Evolutionary conservation across 805 yeast genomes (phyloP), one percentile per base, ranked within the genome.

Genomic region (Metschnikowia kunwiensis): DNA sequence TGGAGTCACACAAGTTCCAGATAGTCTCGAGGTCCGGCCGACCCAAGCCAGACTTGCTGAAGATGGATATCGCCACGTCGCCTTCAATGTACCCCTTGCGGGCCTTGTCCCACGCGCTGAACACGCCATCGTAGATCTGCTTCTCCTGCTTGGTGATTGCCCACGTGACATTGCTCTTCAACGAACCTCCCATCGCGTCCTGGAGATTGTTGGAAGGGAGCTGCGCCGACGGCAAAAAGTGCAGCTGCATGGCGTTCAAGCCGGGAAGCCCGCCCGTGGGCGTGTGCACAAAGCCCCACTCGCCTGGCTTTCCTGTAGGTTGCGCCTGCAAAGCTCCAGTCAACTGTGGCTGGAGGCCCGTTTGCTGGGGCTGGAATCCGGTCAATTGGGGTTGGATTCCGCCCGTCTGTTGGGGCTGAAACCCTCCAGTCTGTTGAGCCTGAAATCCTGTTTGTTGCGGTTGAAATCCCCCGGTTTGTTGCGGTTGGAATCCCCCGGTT

Each of bases 71-170:
- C 2, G 96, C 96, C 9, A 81, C 78, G 17, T 77, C 76, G 11
- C 96, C 95, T 39, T 80, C 82, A 42, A 91, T 70, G 45, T 62
- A 77, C 0, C 97, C 97, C 28, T 66, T 65, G 30, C 72, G 72
- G 26, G 67, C 53, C 11, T 77, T 66, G 54, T 89, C 97, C 87
- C 95, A 91, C 26, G 93, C 88, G 37, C 73, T 75, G 64, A 93
- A 91, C 41, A 91, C 86, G 32, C 82, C 85, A 53, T 85, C 94
- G 63, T 89, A 91, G 40, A 87, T 78, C 38, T 72, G 72, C 56
- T 87, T 89, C 56, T 91, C 97, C 51, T 86, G 87, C 50, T 85
- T 83, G 32, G 94, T 80, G 49, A 91, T 87, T 16, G 88, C 84
- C 84, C 86, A 80, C 7, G 83, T 76, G 23, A 83, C 82, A 40